phyloP scores from a whole-genome alignment of 2,329 filamentous ascomycete species.

The Trichoderma sp. region DNA sequence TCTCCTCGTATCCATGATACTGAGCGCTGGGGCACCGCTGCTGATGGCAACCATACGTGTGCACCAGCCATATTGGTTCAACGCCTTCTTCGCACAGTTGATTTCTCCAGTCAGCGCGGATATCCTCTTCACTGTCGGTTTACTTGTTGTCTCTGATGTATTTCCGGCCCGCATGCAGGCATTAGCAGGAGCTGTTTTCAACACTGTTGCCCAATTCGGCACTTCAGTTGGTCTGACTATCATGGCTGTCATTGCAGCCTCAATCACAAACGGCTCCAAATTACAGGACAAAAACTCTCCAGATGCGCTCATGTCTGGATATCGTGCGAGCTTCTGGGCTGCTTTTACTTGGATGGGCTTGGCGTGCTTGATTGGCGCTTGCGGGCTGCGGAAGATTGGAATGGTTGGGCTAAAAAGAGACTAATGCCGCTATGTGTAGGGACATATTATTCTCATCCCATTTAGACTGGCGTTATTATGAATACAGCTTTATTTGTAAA shows the following conservation, averaged over 20 bases:
- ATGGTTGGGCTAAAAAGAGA: constrained; percentile 52
- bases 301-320: constrained; percentile 51
- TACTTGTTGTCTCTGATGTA: constrained; percentile 55
- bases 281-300: constrained; percentile 26
- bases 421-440: constrained; percentile 25
- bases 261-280: constrained; percentile 45
- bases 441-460: neutral
- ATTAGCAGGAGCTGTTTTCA: constrained; percentile 62
- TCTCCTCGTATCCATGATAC: constrained; percentile 42
- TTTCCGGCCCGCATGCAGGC: constrained; percentile 58
- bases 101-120: constrained; percentile 49
- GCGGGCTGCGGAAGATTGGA: constrained; percentile 49
- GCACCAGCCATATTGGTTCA: constrained; percentile 53
- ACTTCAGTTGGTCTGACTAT: constrained; percentile 55
- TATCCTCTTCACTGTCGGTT: constrained; percentile 57
- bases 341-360: constrained; percentile 49
- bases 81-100: constrained; percentile 46
- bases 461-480: neutral
- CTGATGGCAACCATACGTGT: constrained; percentile 57
- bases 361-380: constrained; percentile 32
- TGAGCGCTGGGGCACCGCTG: constrained; percentile 51
- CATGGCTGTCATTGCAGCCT: constrained; percentile 50
- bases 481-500: neutral
- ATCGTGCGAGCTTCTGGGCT: constrained; percentile 55
- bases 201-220: constrained; percentile 59